Evolutionary conservation across 345 rosid genomes (phyloP).

Genomic region (Cardamine resedifolia): DNA sequence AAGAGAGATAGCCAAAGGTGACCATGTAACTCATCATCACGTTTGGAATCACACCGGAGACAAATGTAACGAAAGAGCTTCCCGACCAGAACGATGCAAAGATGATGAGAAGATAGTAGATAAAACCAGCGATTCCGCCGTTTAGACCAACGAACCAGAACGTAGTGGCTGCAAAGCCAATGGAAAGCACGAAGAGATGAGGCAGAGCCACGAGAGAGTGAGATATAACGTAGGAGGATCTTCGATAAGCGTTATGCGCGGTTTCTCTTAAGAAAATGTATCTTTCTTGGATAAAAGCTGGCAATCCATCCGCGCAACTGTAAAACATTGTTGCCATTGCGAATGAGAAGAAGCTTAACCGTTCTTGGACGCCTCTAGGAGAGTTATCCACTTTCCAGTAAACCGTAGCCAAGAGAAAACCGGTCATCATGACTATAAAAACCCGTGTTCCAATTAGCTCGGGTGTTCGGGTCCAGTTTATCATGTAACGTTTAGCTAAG

Average conservation of each 20-base stretch:
- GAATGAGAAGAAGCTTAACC: constrained; percentile 55
- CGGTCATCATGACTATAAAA: constrained; percentile 41
- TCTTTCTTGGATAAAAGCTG: constrained; percentile 56
- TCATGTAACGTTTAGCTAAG: constrained; percentile 41
- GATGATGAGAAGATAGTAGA: constrained; percentile 56
- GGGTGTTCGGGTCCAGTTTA: constrained; percentile 39
- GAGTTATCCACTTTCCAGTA: constrained; percentile 51
- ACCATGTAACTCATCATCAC: constrained; percentile 79
- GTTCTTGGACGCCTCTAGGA: constrained; percentile 47
- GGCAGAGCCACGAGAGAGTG: constrained; percentile 68
- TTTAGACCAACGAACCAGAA: constrained; percentile 71
- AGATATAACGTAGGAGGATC: constrained; percentile 84
- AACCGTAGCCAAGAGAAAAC: constrained; percentile 57
- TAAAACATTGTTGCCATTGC: constrained; percentile 49
- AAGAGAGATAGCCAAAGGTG: constrained; percentile 64
- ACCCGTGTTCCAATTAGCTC: constrained; percentile 37
- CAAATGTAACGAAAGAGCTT: constrained; percentile 76
- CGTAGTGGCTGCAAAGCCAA: constrained; percentile 63
- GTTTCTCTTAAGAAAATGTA: constrained; percentile 82
- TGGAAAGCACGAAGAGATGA: constrained; percentile 55
- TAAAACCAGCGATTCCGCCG: constrained; percentile 60
- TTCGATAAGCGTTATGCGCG: constrained; percentile 46
- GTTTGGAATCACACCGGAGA: constrained; percentile 70
- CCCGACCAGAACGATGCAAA: constrained; percentile 85
- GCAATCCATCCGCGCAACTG: constrained; percentile 47